Evolutionary conservation across 257 asterid genomes (phyloP).

Genomic region (Perilla frutescens): DNA sequence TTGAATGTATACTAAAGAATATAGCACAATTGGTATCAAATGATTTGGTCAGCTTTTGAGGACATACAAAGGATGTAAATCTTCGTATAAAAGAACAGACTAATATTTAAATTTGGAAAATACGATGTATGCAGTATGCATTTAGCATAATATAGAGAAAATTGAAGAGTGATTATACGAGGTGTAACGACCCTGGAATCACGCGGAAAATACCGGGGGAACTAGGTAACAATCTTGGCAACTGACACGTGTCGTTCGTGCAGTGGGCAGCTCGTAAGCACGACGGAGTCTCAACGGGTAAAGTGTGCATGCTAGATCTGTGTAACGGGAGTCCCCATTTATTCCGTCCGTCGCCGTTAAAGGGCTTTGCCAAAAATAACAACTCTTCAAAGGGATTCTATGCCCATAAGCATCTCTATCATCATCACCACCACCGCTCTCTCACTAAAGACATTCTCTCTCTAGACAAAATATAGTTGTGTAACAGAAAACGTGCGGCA

Average conservation of each 20-base stretch:
- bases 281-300: neutral
- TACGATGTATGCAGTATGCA: too few relatives aligned
- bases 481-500: conserved; percentile 45
- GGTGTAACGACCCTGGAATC: conserved; percentile 11
- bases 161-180: conserved; percentile 3
- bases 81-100: too few relatives aligned
- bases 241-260: conserved; percentile 32
- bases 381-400: conserved; percentile 38
- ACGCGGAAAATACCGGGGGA: conserved; percentile 35
- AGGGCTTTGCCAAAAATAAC: conserved; percentile 33
- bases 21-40: too few relatives aligned
- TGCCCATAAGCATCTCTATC: conserved; percentile 6
- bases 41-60: too few relatives aligned
- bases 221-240: neutral
- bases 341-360: conserved; percentile 42
- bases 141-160: neutral
- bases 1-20: too few relatives aligned
- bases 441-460: conserved; percentile 17
- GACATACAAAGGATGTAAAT: too few relatives aligned
- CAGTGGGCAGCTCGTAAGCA: neutral
- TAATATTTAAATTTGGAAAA: too few relatives aligned
- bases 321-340: conserved; percentile 36
- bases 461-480: neutral
- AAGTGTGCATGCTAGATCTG: conserved; percentile 42
- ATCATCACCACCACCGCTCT: conserved; percentile 44